A percentile compares a stretch with the other conserved stretches of the same genome.
Evolutionary conservation across 176 grass and related monocot genomes (phyloP).

Genomic region (Eremochloa ophiuroides): DNA sequence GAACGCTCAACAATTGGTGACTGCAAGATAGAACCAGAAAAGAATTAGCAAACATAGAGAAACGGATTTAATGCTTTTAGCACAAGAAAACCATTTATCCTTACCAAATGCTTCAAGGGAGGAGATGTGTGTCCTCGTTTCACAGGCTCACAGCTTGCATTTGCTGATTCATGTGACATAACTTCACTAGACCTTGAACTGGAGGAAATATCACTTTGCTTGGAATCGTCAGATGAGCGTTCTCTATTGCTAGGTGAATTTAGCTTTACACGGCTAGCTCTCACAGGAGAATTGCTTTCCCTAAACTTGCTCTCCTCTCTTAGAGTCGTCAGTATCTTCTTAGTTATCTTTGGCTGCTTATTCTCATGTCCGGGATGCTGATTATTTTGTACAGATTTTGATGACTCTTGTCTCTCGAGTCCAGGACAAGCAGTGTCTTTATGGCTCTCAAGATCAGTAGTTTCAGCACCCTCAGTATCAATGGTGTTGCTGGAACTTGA

Average conservation of each 20-base stretch:
- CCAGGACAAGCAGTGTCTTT: conserved; percentile 36
- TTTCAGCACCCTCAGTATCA: conserved; percentile 40
- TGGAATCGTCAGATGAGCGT: conserved; percentile 43
- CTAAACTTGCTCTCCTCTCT: conserved; percentile 70
- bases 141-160: conserved; percentile 39
- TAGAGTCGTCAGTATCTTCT: conserved; percentile 62
- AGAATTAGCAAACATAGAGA: conserved; percentile 32
- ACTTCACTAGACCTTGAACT: conserved; percentile 69
- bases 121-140: conserved; percentile 53
- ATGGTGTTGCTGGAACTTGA: conserved; percentile 41
- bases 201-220: conserved; percentile 53
- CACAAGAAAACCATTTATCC: conserved; percentile 16
- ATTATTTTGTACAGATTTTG: conserved; percentile 46
- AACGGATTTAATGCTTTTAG: neutral
- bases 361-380: conserved; percentile 42
- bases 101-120: conserved; percentile 68
- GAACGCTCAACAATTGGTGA: conserved; percentile 68
- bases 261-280: conserved; percentile 51
- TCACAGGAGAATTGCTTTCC: conserved; percentile 68
- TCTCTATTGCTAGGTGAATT: conserved; percentile 56
- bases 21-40: conserved; percentile 45
- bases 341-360: conserved; percentile 75
- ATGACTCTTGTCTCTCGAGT: conserved; percentile 51
- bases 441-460: conserved; percentile 33
- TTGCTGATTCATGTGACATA: conserved; percentile 44